Evolutionary conservation across 352 stramenopile species (phyloP).

Genomic region (Phytopythium delawarense): DNA sequence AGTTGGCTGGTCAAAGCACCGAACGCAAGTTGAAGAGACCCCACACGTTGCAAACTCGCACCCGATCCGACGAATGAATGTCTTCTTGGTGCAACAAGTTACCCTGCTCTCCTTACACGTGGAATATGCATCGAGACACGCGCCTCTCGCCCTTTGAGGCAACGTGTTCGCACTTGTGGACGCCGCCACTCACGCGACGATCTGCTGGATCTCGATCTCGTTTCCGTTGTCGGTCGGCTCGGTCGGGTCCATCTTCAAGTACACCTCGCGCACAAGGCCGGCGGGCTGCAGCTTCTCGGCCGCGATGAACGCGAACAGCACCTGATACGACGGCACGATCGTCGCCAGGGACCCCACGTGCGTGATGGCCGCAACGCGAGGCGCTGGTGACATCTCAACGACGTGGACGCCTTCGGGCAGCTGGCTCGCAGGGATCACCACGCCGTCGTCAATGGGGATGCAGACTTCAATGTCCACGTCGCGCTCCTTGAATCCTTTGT

Average conservation of each 20-base stretch:
- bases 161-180: neutral
- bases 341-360: slow-evolving; percentile 29
- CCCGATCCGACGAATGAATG: too few relatives aligned
- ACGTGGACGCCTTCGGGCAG: slow-evolving; percentile 17
- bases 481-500: slow-evolving; percentile 23
- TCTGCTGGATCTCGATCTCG: slow-evolving; percentile 31
- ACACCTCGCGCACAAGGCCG: slow-evolving; percentile 36
- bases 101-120: too few relatives aligned
- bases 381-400: slow-evolving; percentile 14
- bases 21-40: too few relatives aligned
- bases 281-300: slow-evolving; percentile 20
- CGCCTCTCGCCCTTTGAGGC: too few relatives aligned
- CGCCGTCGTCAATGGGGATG: slow-evolving; percentile 25
- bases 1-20: too few relatives aligned
- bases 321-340: slow-evolving; percentile 22
- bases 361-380: slow-evolving; percentile 26
- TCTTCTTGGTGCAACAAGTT: too few relatives aligned
- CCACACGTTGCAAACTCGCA: too few relatives aligned
- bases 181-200: slow-evolving; percentile 14
- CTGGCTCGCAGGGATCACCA: slow-evolving; percentile 1
- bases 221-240: slow-evolving; percentile 15
- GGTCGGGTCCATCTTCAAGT: slow-evolving; percentile 25
- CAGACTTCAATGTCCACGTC: slow-evolving; percentile 57
- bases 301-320: slow-evolving; percentile 34
- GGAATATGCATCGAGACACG: neutral